Evolutionary conservation across 495 filamentous ascomycete species (phyloP), one percentile per base, ranked within the genome.

Genomic region (Xylaria grammica): DNA sequence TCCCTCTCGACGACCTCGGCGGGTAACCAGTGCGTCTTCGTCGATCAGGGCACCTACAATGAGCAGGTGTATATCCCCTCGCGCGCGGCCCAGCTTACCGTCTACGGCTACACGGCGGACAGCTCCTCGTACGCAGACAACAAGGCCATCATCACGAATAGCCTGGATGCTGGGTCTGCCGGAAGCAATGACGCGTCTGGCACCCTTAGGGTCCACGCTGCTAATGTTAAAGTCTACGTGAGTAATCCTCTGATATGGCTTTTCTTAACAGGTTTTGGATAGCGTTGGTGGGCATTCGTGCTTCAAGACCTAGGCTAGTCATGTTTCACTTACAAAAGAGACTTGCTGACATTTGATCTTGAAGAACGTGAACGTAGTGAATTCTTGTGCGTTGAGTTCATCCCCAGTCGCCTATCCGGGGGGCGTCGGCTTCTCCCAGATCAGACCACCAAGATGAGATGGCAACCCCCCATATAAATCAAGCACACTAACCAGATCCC

Each of bases 61-160:
- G 86, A 89, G 61, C 86, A 88, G 72, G 84, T 87, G n/a, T 81
- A 82, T 65, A 78, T 87, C 51, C 63, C 82, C 7, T 46, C 78
- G 10, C 78, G 84, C 20, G 72, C 70, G 0, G 84, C 85, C 27
- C 69, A 74, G 26, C 78, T 90, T 17, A 84, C 83, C 36, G 80
- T 90, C 68, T 79, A 90, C 69, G 88, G 89, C 9, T 81, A 82
- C 62, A 90, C 88, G 3, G 73, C 79, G n/a, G 81, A 89, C 72
- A 83, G 79, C 8, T 65, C 76, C 49, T 73, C 76, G 49, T 90
- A 90, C 70, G 54, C 76, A 0, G 69, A 74, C 60, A 90, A 90
- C 70, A 73, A 77, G n/a, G 87, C 87, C 29, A 89, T 81, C 40
- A 84, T 90, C 60, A 86, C 82, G 6, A 71, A 79, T 51, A 72